Base-by-base conservation (phyloP, 2,329 filamentous ascomycete genomes). In the Phyllosticta ampelicida region DNA sequence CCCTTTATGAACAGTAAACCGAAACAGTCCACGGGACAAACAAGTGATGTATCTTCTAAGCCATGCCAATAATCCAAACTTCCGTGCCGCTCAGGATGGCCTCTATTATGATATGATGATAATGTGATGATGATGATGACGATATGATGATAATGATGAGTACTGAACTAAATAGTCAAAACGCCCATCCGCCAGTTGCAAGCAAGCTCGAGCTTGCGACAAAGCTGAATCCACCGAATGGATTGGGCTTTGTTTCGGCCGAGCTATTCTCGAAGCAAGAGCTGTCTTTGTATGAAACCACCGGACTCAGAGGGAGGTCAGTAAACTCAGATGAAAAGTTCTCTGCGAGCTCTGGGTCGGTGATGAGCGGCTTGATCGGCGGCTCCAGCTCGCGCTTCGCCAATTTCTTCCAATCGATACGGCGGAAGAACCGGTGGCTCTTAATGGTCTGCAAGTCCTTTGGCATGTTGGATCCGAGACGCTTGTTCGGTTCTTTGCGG, bases 321-420 rank as follows among this genome's bases (percentile, higher is more conserved):
- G 92, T 99, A 70, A 99, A 99, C 69, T 96, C 90, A n/a, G 79
- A 78, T 0, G 88, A 83, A 73, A 99, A 99, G 74, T 99, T 99
- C 80, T 99, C 95, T 0, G 94, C 94, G 51, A 96, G 79, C 71
- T 95, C 91, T 0, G 94, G 94, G 67, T 99, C 90, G 0, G 94
- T 97, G 68, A 99, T 92, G 66, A 97, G 80, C 16, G 94, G 94
- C 69, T 87, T 84, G 65, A 99, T 97, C 0, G 94, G 94, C 0
- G 94, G 88, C 65, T 89, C 86, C 52, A 96, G 65, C 72, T 96
- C 89, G 36, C 92, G 82, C 26, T 82, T 84, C 62, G 87, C 90
- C 13, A 99, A 81, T 66, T 85, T 86, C 74, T 85, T 86, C 94
- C 94, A 99, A 75, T 99, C 86, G 67, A 99, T 95, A 76, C 90